A percentile compares a stretch with the other conserved stretches of the same genome.
Conservation (phyloP, 2,329 filamentous ascomycete genomes). For the Venturia asperata region DNA sequence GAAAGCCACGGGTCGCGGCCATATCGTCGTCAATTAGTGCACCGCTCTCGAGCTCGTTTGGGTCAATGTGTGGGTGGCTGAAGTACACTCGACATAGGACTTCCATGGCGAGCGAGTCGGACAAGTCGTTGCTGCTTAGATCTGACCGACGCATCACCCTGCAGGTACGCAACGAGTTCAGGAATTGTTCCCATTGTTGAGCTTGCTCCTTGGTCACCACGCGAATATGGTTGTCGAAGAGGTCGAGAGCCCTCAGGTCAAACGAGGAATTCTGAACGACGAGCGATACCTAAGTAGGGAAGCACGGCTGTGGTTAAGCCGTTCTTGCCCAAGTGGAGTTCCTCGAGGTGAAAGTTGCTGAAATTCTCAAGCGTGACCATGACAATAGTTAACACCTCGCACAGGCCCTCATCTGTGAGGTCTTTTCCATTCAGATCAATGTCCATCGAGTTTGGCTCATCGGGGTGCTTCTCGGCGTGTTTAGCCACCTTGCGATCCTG, state of each 20-base stretch:
- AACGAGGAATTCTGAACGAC: conserved; percentile 37
- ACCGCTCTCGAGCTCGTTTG: conserved; percentile 26
- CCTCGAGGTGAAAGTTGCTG: conserved; percentile 34
- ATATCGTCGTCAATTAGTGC: conserved; percentile 23
- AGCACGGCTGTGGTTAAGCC: conserved; percentile 38
- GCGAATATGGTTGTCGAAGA: conserved; percentile 41
- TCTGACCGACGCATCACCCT: conserved; percentile 39
- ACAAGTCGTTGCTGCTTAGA: conserved; percentile 38
- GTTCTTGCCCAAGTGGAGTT: conserved; percentile 42
- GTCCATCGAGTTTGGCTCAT: background rate
- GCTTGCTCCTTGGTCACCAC: conserved; percentile 34
- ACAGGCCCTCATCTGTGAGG: background rate
- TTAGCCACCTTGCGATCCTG: background rate
- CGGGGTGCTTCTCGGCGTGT: conserved; percentile 1
- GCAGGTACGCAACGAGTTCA: conserved; percentile 38
- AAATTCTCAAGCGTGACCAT: background rate
- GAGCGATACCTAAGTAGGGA: conserved; percentile 33
- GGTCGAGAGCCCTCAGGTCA: conserved; percentile 42
- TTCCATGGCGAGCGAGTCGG: conserved; percentile 40
- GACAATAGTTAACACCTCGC: background rate
- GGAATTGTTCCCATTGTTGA: conserved; percentile 38
- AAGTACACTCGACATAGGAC: conserved; percentile 39
- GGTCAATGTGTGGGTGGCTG: conserved; percentile 28
- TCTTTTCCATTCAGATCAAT: background rate
- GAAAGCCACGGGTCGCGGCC: conserved; percentile 23